Evolutionary conservation across 2,329 filamentous ascomycete genomes (phyloP), one percentile per base, ranked within the genome.

Genomic region (Xylariaceae sp.): DNA sequence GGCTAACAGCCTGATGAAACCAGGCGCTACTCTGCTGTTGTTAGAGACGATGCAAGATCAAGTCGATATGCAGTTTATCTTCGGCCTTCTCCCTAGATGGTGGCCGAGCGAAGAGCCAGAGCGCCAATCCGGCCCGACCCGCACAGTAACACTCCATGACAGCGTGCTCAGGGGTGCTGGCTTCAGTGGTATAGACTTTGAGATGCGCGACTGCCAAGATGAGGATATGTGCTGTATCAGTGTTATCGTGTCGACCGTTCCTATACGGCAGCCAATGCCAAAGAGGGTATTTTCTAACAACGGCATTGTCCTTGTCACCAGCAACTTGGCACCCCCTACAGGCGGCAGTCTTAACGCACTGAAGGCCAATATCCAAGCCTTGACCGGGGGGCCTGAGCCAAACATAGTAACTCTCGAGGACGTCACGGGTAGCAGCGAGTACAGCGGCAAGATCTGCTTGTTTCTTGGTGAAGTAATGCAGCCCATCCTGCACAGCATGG

Each of bases 1-100:
- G 18, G 20, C 40, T 14, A 16, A 23, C 10, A 59, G 48, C 7
- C 46, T 69, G 3, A 52, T 70, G 5, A 64, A 61, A 48, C 64
- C 65, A 7, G 58, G 56, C n/a, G 67, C 64, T 4, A 59, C 47
- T 10, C 44, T 67, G 2, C 10, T 68, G 14, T 9, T 67, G 3
- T 18, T 59, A 6, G 67, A 69, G 44, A 56, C 54, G 14, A 63
- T 59, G 4, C 21, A 48, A 1, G 52, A 61, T 9, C 50, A 43
- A 1, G 7, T 46, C 1, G 56, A 62, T 20, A 7, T 54, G 7
- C 19, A 52, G 37, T 51, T 61, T 9, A 26, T 55, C n/a, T 60
- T 63, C 29, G 64, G 62, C 20, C 20, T 50, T 2, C 41, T 65
- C 1, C 50, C 60, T 4, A 54, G 53, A 14, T 64, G 57, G 63